Evolutionary conservation across 257 asterid species (phyloP).

Genomic region (Gynochthodes officinalis): DNA sequence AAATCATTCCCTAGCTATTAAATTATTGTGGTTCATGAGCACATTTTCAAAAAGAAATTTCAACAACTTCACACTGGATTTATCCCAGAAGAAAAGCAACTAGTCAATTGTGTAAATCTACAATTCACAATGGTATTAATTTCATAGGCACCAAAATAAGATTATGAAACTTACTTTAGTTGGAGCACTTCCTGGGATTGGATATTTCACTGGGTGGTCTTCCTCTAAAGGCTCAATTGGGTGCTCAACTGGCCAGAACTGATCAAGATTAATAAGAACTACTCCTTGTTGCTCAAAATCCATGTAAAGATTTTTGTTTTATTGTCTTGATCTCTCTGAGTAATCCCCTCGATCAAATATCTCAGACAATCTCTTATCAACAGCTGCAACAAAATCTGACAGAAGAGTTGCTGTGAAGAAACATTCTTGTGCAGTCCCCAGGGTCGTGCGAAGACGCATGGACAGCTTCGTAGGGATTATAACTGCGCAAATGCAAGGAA

Average conservation of each 20-base stretch:
- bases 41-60: no score
- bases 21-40: no score
- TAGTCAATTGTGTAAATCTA: background rate
- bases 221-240: slow-evolving; percentile 28
- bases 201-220: slow-evolving; percentile 30
- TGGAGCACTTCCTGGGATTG: slow-evolving; percentile 20
- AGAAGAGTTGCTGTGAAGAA: background rate
- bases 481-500: background rate
- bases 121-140: no score
- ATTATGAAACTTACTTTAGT: slow-evolving; percentile 18
- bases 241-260: slow-evolving; percentile 32
- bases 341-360: background rate
- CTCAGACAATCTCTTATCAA: background rate
- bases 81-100: background rate
- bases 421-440: no score
- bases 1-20: no score
- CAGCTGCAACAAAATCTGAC: background rate
- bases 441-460: no score
- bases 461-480: background rate
- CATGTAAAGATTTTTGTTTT: background rate
- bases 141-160: no score
- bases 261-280: slow-evolving; percentile 9
- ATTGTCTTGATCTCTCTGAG: background rate
- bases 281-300: slow-evolving; percentile 12
- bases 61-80: no score